Percentiles rank a stretch among this genome's conserved stretches.
phyloP scores from a whole-genome alignment of 257 asterid genomes.

The Agastache rugosa region DNA sequence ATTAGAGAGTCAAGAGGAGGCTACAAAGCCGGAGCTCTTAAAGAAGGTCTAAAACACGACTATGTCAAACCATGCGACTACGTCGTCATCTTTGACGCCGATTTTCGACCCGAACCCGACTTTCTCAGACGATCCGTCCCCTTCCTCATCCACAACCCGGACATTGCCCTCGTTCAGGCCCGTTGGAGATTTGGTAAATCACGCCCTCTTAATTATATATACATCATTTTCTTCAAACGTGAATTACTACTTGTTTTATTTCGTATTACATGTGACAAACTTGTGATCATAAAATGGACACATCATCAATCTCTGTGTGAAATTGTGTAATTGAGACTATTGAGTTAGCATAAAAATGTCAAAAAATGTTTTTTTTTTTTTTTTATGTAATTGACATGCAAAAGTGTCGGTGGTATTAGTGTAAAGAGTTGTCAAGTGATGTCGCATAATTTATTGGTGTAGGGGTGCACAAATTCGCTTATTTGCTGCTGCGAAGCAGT shows the following conservation, averaged over 20 bases:
- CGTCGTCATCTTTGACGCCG: slow-evolving; percentile 65
- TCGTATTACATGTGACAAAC: neutral
- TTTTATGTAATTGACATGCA: neutral
- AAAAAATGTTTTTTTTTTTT: too few relatives aligned
- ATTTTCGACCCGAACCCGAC: slow-evolving; percentile 63
- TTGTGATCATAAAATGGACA: neutral
- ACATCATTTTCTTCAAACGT: neutral
- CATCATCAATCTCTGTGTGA: neutral
- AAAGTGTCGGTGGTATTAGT: slow-evolving; percentile 61
- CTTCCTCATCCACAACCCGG: slow-evolving; percentile 50
- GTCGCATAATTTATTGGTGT: slow-evolving; percentile 16
- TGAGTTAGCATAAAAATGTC: neutral
- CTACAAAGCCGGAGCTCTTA: slow-evolving; percentile 67
- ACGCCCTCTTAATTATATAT: neutral
- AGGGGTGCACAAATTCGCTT: slow-evolving; percentile 4
- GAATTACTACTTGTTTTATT: neutral
- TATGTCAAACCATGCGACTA: slow-evolving; percentile 62
- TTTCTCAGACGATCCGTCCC: slow-evolving; percentile 59
- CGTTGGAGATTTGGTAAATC: slow-evolving; percentile 67
- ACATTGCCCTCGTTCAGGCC: slow-evolving; percentile 61
- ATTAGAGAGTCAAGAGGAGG: slow-evolving; percentile 61
- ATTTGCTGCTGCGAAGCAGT: neutral
- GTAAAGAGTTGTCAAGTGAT: neutral
- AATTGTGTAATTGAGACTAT: neutral
- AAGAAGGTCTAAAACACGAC: slow-evolving; percentile 56